These are phyloP conservation scores for Pyronema omphalodes DNA, from an alignment of 495 filamentous ascomycete species.

Conservation along the genomic window DNA sequence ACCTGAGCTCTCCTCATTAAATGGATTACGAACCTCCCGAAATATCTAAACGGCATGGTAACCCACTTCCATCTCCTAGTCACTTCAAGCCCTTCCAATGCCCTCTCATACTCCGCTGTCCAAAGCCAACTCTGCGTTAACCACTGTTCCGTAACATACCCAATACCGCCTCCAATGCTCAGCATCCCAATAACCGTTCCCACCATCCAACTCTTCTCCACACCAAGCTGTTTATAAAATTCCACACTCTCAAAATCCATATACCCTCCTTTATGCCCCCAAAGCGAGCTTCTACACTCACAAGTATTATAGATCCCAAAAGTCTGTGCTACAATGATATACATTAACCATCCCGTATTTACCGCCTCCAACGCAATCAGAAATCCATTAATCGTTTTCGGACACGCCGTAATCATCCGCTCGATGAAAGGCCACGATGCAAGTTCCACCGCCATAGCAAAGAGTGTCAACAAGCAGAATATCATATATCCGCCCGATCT, in stretches of 20 bases:
- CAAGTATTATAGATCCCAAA: slow-evolving; percentile 10
- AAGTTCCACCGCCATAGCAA: slow-evolving; percentile 21
- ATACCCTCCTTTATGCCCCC: slow-evolving; percentile 7
- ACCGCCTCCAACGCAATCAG: slow-evolving; percentile 1
- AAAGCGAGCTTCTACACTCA: slow-evolving; percentile 6
- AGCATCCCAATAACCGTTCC: slow-evolving; percentile 5
- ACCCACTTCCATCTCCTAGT: slow-evolving; percentile 11
- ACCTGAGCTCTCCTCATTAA: not conserved
- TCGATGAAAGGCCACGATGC: not conserved
- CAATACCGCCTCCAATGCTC: slow-evolving; percentile 2
- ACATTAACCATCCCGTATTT: slow-evolving; percentile 9
- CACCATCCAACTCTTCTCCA: not conserved
- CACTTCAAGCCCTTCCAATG: slow-evolving; percentile 1
- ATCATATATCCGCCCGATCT: slow-evolving; percentile 32
- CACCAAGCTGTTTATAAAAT: not conserved
- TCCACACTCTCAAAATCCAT: slow-evolving; percentile 5
- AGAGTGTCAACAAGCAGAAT: slow-evolving; percentile 24
- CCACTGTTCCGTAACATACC: slow-evolving; percentile 11
- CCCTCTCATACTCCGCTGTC: slow-evolving; percentile 7
- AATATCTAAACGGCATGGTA: not conserved
- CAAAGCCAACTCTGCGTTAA: slow-evolving; percentile 13
- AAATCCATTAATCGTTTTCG: not conserved
- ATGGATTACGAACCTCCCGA: not conserved
- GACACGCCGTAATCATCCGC: not conserved
- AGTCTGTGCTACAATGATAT: slow-evolving; percentile 9